Base-by-base conservation (phyloP, 306 rosid genomes). In the Aeschynomene evenia region DNA sequence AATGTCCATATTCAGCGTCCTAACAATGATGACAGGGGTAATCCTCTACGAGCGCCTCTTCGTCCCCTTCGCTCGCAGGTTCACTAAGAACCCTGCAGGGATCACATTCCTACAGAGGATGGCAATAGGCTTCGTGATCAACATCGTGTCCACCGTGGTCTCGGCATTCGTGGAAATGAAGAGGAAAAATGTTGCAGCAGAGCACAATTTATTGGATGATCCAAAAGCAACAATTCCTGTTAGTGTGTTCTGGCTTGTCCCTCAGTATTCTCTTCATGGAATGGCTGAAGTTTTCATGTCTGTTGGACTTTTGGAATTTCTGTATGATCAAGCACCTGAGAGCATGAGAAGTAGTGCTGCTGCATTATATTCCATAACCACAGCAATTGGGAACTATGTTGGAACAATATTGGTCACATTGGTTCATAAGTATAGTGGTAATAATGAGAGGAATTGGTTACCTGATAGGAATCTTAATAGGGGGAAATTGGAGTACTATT, bases 261-360 rank as follows among this genome's bases (percentile, higher is more conserved):
- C 98, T 52, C 96, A 87, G 49, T 83, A 72, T 52, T 79, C 80
- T 29, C 63, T 89, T 0, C 89, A 89, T 53, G 95, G 96, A 19
- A 4, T 84, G 0, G 91, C 83, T 6, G 95, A 91, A 43, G 89
- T 87, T 12, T 91, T 91, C 71, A 81, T 74, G 87, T 68, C 82
- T 3, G 90, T 87, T 1, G 96, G 90, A 7, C 96, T 85, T 74
- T 76, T 91, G 70, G 95, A 91, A 57, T 91, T 91, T 75, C 85
- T 87, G 11, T 89, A 80, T 45, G 91, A 89, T 48, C 96, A 89
- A 18, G 71, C 98, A 7, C 96, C 96, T 3, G 94, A 91, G 57
- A 84, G 98, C 59, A 80, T 85, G 90, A 68, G 91, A 63, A 89
- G 94, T 63, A 86, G 73, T 4, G 94, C 96, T 4, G 72, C 85